These are phyloP conservation scores for Spizellomyces sp. DNA, from an alignment of 192 early-diverging fungal species.

Conservation along the genomic window DNA sequence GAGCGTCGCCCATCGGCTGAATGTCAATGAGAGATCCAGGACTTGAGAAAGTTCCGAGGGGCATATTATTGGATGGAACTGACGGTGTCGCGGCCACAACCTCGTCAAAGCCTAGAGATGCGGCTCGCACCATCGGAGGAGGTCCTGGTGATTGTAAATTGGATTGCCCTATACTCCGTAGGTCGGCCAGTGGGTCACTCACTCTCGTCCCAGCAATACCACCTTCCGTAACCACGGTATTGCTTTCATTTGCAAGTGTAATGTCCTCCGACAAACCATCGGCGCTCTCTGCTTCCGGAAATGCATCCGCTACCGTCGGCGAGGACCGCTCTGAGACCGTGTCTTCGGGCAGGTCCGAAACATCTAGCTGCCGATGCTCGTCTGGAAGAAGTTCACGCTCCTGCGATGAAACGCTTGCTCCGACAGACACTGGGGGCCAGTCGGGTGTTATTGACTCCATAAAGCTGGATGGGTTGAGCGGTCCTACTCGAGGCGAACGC, in stretches of 20 bases:
- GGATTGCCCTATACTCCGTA: not conserved
- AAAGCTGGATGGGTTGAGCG: too few species aligned
- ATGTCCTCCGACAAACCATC: constrained; percentile 13
- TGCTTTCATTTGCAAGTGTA: not conserved
- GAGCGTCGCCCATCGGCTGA: constrained; percentile 8
- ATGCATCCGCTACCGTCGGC: not conserved
- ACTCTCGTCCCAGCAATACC: too few species aligned
- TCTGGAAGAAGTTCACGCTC: too few species aligned
- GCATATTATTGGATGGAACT: not conserved
- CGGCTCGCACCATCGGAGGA: not conserved
- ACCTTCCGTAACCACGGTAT: too few species aligned
- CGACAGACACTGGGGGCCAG: too few species aligned
- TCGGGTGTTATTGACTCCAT: too few species aligned
- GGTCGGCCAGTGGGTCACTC: not conserved
- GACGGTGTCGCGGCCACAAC: constrained; percentile 7
- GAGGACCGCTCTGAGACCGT: not conserved
- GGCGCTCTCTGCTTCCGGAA: not conserved
- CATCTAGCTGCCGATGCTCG: constrained; percentile 24
- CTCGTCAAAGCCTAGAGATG: constrained; percentile 22
- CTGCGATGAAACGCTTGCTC: too few species aligned
- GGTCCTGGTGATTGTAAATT: not conserved
- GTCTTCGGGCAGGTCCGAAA: constrained; percentile 20
- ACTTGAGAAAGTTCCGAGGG: not conserved
- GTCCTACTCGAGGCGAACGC: too few species aligned
- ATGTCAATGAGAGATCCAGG: constrained; percentile 24